These are phyloP conservation scores for Casaregolazyma lundiana DNA, from an alignment of 1,139 yeast genomes.

Conservation along the genomic window DNA sequence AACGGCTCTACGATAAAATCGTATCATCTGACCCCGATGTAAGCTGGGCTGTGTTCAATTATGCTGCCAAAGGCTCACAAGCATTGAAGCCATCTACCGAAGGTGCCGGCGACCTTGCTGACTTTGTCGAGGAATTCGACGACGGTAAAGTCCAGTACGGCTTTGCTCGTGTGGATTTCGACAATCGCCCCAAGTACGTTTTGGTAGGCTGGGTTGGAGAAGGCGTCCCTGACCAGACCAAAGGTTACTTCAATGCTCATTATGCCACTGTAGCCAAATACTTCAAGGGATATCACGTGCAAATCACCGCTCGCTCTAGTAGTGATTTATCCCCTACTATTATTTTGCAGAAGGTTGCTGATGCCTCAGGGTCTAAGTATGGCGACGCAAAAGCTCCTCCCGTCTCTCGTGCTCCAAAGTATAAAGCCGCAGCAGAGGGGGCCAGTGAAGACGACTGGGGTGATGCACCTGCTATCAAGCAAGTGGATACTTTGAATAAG, in stretches of 20 bases:
- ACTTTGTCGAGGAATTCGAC: constrained; percentile 74
- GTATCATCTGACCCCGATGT: constrained; percentile 38
- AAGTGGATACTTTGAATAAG: constrained; percentile 36
- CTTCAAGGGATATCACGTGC: constrained; percentile 79
- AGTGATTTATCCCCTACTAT: constrained; percentile 84
- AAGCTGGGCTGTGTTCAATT: constrained; percentile 42
- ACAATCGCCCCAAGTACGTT: constrained; percentile 79
- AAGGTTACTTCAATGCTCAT: constrained; percentile 42
- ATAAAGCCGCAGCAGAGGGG: constrained; percentile 31
- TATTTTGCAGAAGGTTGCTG: constrained; percentile 68
- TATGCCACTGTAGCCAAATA: constrained; percentile 38
- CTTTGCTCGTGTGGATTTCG: constrained; percentile 78
- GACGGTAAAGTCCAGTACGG: constrained; percentile 93
- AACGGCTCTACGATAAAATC: constrained; percentile 37
- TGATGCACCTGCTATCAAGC: constrained; percentile 41
- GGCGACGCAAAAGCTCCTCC: constrained; percentile 41
- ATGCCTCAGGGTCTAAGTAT: constrained; percentile 95
- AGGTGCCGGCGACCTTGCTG: constrained; percentile 53
- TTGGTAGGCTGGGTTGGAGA: constrained; percentile 78
- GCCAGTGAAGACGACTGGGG: constrained; percentile 54
- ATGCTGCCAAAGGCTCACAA: constrained; percentile 32
- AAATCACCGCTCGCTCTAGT: constrained; percentile 90
- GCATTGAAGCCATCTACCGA: constrained; percentile 33
- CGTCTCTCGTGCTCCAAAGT: constrained; percentile 35
- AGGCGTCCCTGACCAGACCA: constrained; percentile 42